Conservation (phyloP, 2,329 filamentous ascomycete genomes). For the Nothophaeocryptopus gaeumannii region DNA sequence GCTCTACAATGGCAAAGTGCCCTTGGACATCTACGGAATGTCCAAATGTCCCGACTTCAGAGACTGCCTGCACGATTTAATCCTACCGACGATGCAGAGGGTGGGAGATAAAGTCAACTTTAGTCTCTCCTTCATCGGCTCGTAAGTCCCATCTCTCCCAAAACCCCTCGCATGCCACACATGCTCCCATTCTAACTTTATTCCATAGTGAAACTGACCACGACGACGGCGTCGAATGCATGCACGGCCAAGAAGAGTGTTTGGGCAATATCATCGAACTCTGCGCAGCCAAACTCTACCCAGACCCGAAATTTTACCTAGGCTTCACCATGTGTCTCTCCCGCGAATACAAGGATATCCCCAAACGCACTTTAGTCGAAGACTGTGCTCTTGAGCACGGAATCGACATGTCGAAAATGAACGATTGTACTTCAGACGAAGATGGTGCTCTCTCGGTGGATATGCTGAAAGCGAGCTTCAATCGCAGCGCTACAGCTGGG, state of each 20-base stretch:
- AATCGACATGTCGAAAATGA: conserved; percentile 75
- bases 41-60: conserved; percentile 86
- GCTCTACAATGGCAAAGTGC: conserved; percentile 51
- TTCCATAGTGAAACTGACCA: conserved; percentile 58
- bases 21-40: conserved; percentile 93
- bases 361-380: conserved; percentile 72
- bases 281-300: conserved; percentile 79
- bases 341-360: conserved; percentile 72
- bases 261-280: conserved; percentile 93
- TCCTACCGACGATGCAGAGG: conserved; percentile 82
- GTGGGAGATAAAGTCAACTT: conserved; percentile 86
- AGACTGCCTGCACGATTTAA: conserved; percentile 74
- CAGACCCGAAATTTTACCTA: conserved; percentile 74
- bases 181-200: conserved; percentile 4
- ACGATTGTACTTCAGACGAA: conserved; percentile 75
- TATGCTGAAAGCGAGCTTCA: conserved; percentile 58
- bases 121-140: conserved; percentile 83
- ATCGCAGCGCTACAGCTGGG: conserved; percentile 54
- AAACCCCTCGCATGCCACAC: neutral
- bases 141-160: conserved; percentile 46
- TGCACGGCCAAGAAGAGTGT: conserved; percentile 84
- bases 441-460: conserved; percentile 68
- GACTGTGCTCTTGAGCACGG: conserved; percentile 89
- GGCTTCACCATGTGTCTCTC: conserved; percentile 92
- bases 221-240: conserved; percentile 82